A percentile compares a stretch with the other conserved stretches of the same genome.
Conservation (phyloP, 306 rosid genomes). For the Benincasa hispida region DNA sequence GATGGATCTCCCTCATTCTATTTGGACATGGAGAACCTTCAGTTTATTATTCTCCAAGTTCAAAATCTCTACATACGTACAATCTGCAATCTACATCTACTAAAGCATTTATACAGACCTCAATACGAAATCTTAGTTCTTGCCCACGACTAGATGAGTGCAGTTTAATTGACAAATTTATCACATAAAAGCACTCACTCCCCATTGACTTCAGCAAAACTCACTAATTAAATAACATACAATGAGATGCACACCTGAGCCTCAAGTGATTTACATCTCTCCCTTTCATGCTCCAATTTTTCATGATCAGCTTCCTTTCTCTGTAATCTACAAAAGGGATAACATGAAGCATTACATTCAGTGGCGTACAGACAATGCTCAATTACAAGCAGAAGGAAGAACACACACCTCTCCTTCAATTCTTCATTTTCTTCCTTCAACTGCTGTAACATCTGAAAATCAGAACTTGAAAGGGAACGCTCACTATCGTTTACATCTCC, state of each 20-base stretch:
- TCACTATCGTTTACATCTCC: constrained; percentile 12
- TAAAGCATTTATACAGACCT: not conserved
- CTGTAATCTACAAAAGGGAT: constrained; percentile 29
- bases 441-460: constrained; percentile 19
- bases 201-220: not conserved
- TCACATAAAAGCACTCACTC: not conserved
- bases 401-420: constrained; percentile 52
- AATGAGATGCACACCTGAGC: constrained; percentile 29
- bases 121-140: not conserved
- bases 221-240: not conserved
- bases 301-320: constrained; percentile 19
- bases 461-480: constrained; percentile 11
- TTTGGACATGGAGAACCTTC: too few relatives aligned
- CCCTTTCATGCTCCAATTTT: constrained; percentile 40
- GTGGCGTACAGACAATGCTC: not conserved
- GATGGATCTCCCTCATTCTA: not conserved
- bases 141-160: not conserved
- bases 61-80: not conserved
- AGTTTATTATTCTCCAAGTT: not conserved
- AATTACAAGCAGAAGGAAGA: constrained; percentile 3
- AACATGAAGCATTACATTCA: not conserved
- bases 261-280: constrained; percentile 44
- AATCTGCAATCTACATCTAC: not conserved
- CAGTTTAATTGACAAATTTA: not conserved
- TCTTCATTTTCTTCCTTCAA: constrained; percentile 55